Evolutionary conservation across 1,139 yeast species (phyloP).

Genomic region (Blastobotrys petasosporus): DNA sequence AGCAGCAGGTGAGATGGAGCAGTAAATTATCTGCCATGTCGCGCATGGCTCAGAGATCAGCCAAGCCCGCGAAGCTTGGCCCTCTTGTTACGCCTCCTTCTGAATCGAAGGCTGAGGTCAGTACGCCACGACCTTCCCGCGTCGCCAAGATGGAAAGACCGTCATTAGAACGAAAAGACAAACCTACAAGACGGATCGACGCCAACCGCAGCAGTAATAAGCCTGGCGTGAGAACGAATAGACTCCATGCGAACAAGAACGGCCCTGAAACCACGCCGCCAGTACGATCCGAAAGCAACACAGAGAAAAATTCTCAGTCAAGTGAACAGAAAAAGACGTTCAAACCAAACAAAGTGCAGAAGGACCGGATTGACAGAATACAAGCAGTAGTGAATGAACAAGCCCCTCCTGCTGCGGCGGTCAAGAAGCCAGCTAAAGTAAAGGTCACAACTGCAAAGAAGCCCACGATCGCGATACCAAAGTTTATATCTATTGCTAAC

Average conservation of each 20-base stretch:
- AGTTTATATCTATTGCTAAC: slow-evolving; percentile 68
- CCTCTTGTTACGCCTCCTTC: too few species aligned
- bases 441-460: slow-evolving; percentile 18
- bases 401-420: neutral
- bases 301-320: too few species aligned
- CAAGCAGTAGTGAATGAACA: slow-evolving; percentile 5
- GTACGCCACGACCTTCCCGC: neutral
- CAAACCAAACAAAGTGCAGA: neutral
- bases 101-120: too few species aligned
- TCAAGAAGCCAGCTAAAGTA: slow-evolving; percentile 10
- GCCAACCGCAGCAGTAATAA: slow-evolving; percentile 5
- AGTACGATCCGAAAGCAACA: too few species aligned
- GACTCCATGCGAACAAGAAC: neutral
- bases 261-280: too few species aligned
- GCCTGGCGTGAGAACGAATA: neutral
- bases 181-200: slow-evolving; percentile 5
- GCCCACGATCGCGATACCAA: slow-evolving; percentile 51
- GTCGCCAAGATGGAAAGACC: neutral
- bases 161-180: neutral
- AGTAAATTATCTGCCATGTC: too few species aligned
- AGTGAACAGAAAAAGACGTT: neutral
- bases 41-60: neutral
- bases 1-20: too few species aligned
- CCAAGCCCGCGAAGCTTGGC: neutral
- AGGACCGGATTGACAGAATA: neutral